A percentile compares a stretch with the other conserved stretches of the same genome.
These are phyloP conservation scores for Colletotrichum chrysophilum DNA, from an alignment of 2,329 filamentous ascomycete species.

Conservation along the genomic window DNA sequence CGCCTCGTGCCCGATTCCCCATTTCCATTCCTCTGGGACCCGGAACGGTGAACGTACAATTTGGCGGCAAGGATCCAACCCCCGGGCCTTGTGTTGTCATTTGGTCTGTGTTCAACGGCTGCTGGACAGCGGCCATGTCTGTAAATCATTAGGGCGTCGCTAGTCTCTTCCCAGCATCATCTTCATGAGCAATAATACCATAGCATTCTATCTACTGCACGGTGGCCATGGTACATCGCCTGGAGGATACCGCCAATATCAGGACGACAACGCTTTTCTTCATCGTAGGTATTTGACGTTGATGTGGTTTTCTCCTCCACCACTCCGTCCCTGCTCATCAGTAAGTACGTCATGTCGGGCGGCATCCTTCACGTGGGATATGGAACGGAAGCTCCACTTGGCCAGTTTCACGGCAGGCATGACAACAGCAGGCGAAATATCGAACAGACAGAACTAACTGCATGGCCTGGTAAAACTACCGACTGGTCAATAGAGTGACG, in stretches of 20 bases:
- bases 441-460: neutral
- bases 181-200: neutral
- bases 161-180: neutral
- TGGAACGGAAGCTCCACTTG: neutral
- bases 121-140: neutral
- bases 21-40: conserved; percentile 7
- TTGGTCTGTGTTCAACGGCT: neutral
- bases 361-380: neutral
- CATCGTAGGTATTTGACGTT: neutral
- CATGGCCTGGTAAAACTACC: neutral
- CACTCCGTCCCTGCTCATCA: neutral
- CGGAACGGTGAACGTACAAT: neutral
- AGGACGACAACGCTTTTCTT: neutral
- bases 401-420: neutral
- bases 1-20: neutral
- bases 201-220: neutral
- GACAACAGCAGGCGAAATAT: neutral
- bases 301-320: neutral
- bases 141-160: neutral
- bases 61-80: neutral
- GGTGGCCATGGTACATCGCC: neutral
- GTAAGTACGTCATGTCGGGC: neutral
- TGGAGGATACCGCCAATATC: neutral
- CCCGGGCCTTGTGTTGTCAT: neutral
- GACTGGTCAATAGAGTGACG: neutral